Base-by-base conservation (phyloP, 2,329 filamentous ascomycete genomes). In the Fusarium agapanthi region DNA sequence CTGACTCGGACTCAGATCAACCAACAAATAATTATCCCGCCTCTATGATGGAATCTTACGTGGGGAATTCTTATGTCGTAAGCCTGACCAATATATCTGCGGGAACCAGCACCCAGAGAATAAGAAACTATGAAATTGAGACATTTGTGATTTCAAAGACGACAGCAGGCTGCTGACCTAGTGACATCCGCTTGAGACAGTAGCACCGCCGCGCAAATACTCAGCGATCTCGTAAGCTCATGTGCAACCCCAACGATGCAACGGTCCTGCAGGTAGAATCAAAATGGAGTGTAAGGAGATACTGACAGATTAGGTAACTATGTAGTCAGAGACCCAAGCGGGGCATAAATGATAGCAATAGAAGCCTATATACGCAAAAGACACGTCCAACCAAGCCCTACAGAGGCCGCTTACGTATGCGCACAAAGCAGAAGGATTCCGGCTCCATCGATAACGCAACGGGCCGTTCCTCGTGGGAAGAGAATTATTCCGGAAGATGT, bases 191-290 rank as follows among this genome's bases (percentile, higher is more conserved):
- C 7, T 20, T 9, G 24, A 10, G 24, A 8, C 32, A 13, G 32
- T 3, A 37, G 9, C 0, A 3, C 12, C 8, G 30, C 12, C 12
- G 3, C 30, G 12, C 8, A 24, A 14, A 16, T 22, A 5, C 12
- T 26, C 32, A 32, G 24, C 48, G n/a, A 53, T 53, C n/a, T 53
- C 24, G 32, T 37, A 37, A 51, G 48, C 48, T 51, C n/a, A 15
- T 22, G 13, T 37, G n/a, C 5, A 22, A n/a, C 32, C 16, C 12
- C 24, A 26, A 16, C 5, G 13, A 22, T 26, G 18, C 48, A 37
- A 12, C n/a, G 11, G 8, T 7, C 47, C 7, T 32, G n/a, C 22
- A 24, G 8, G 8, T 20, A 11, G 14, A 47, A 5, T 10, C 10
- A 50, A n/a, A 32, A 18, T 32, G 22, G 45, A 32, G 22, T 5